Conservation (phyloP, 1,139 yeast species). For the Lodderomyces theae region DNA sequence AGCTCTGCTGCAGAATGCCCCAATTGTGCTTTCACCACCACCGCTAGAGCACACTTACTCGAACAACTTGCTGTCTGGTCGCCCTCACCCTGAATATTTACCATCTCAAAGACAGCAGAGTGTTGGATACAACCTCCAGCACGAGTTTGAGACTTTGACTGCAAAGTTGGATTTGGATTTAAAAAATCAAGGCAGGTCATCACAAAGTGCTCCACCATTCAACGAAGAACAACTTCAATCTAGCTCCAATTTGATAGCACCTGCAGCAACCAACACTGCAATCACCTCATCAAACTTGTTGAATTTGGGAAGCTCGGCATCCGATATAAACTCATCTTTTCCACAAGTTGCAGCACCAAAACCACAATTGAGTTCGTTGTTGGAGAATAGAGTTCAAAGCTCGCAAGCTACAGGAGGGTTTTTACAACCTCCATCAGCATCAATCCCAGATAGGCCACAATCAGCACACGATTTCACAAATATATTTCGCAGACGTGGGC, state of each 20-base stretch:
- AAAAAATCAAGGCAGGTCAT: conserved; percentile 14
- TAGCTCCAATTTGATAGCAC: conserved; percentile 11
- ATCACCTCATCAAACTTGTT: conserved; percentile 9
- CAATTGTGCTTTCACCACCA: conserved; percentile 43
- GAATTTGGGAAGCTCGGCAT: conserved; percentile 11
- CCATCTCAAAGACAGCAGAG: conserved; percentile 32
- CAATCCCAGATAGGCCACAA: conserved; percentile 43
- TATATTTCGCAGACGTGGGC: conserved; percentile 21
- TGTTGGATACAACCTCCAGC: conserved; percentile 46
- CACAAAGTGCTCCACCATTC: conserved; percentile 4
- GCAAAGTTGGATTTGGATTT: conserved; percentile 49
- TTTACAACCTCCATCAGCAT: conserved; percentile 18
- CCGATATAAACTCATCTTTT: conserved; percentile 20
- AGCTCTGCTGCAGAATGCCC: conserved; percentile 23
- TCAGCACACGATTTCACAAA: conserved; percentile 42
- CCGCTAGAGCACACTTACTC: conserved; percentile 25
- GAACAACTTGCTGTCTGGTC: conserved; percentile 8
- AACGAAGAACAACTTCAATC: conserved; percentile 1
- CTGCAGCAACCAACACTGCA: conserved; percentile 13
- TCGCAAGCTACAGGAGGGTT: conserved; percentile 7
- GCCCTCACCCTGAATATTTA: neutral
- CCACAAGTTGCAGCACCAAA: conserved; percentile 13
- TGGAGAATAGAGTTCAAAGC: conserved; percentile 11
- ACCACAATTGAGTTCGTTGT: conserved; percentile 11
- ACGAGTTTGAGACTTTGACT: conserved; percentile 45